Evolutionary conservation across 257 asterid species (phyloP), one percentile per base, ranked within the genome.

Genomic region (Forsythia suspensa): DNA sequence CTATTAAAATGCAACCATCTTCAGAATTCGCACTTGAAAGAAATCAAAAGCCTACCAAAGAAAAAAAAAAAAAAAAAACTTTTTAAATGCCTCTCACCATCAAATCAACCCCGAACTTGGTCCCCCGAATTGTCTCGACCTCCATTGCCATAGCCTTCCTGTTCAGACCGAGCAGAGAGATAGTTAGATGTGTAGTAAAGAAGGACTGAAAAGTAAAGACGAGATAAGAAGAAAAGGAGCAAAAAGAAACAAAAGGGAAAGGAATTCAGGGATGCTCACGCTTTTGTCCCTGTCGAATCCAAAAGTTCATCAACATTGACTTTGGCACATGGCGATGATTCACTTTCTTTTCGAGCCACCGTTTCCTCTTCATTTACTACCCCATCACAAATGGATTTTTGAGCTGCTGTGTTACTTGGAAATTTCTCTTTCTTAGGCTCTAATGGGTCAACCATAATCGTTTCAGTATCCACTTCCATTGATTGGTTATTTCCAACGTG

Each of bases 241-340:
- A 48, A 69, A 76, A 68, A 68, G 24, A 12, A 61, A 52, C 52
- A 61, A 80, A 41, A 75, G 59, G 74, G 77, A 82, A 82, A 80
- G 42, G 72, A 67, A 87, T 74, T 59, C 55, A 76, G 29, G 82
- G 85, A 80, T 87, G 76, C 96, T 89, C 90, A 89, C 92, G 84
- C 80, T 87, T 86, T 87, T 80, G 87, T 82, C 85, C 74, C 75
- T 69, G 88, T 78, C 82, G 85, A 88, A 85, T 88, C 84, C 84
- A 83, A 82, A 79, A 83, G 78, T 78, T 84, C 85, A 89, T 90
- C 85, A 80, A 82, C 87, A 86, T 82, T 78, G 76, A 82, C 85
- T 87, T 87, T 85, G 55, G 75, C 88, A 82, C 81, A 83, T 84
- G 90, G 85, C 80, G 82, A 76, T 82, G 86, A 84, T 75, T 85